Conservation (phyloP, 805 yeast genomes). For the Saturnispora ahearnii region DNA sequence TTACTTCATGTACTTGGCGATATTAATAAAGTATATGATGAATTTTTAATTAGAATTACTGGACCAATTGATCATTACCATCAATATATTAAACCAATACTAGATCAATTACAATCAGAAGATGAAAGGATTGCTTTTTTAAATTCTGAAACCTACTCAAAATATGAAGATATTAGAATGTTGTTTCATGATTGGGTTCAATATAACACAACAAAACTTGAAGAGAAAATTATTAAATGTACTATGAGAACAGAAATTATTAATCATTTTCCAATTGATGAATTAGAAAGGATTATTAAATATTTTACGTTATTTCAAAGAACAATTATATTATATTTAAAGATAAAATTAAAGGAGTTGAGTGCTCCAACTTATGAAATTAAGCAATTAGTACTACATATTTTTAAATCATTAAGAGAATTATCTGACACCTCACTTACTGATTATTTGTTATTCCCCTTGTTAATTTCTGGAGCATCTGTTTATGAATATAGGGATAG, state of each 20-base stretch:
- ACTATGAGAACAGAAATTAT: conserved; percentile 7
- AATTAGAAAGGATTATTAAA: conserved; percentile 10
- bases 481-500: conserved; percentile 22
- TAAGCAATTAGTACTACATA: conserved; percentile 15
- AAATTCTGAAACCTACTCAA: conserved; percentile 9
- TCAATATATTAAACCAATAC: conserved; percentile 1
- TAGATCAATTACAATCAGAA: conserved; percentile 6
- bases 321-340: conserved; percentile 15
- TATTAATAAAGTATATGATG: conserved; percentile 13
- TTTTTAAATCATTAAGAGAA: conserved; percentile 15
- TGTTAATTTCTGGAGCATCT: conserved; percentile 20
- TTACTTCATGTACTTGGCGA: conserved; percentile 17
- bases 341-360: conserved; percentile 16
- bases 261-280: conserved; percentile 1
- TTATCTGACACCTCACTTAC: conserved; percentile 11
- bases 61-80: conserved; percentile 6
- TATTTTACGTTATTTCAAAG: conserved; percentile 18
- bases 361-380: conserved; percentile 19
- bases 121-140: conserved; percentile 10
- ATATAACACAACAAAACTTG: conserved; percentile 9
- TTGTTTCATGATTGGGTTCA: conserved; percentile 22
- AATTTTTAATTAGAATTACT: conserved; percentile 7
- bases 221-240: conserved; percentile 12
- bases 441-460: conserved; percentile 17
- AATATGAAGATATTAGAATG: conserved; percentile 15